Percentiles rank a stretch among this genome's conserved stretches.
Evolutionary conservation across 1,284 basidiomycete species (phyloP).

Genomic region (Ganoderma sinense): DNA sequence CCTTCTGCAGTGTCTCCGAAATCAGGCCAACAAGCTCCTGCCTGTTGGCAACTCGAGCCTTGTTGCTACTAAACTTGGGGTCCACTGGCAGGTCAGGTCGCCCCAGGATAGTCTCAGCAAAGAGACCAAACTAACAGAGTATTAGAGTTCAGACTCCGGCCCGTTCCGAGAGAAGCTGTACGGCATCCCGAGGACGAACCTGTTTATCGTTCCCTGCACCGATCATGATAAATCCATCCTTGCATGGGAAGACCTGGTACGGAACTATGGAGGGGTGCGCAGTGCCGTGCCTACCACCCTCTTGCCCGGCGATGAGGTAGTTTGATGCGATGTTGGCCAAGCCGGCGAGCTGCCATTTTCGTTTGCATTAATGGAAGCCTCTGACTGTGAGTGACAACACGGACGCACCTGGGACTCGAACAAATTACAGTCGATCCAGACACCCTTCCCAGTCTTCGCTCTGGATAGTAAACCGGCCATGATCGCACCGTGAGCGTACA

Average conservation of each 20-base stretch:
- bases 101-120: constrained; percentile 68
- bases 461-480: constrained; percentile 90
- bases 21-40: constrained; percentile 78
- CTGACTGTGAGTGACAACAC: constrained; percentile 10
- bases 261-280: constrained; percentile 92
- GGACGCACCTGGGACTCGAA: constrained; percentile 82
- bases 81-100: constrained; percentile 65
- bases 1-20: constrained; percentile 62
- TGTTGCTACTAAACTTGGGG: constrained; percentile 77
- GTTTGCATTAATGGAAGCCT: not conserved
- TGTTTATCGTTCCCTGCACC: constrained; percentile 93
- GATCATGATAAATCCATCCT: constrained; percentile 92
- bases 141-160: constrained; percentile 2
- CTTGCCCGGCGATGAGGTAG: constrained; percentile 88
- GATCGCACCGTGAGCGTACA: constrained; percentile 94
- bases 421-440: constrained; percentile 91
- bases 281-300: constrained; percentile 91
- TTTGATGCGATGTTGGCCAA: constrained; percentile 95
- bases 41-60: constrained; percentile 81
- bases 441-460: constrained; percentile 85
- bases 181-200: constrained; percentile 48
- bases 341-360: constrained; percentile 76
- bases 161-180: not conserved
- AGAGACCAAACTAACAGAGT: constrained; percentile 65
- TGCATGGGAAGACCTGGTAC: constrained; percentile 91